A percentile compares a stretch with the other conserved stretches of the same genome.
These are phyloP conservation scores for Ogataea populi-albae DNA, from an alignment of 805 yeast genomes.

Conservation along the genomic window DNA sequence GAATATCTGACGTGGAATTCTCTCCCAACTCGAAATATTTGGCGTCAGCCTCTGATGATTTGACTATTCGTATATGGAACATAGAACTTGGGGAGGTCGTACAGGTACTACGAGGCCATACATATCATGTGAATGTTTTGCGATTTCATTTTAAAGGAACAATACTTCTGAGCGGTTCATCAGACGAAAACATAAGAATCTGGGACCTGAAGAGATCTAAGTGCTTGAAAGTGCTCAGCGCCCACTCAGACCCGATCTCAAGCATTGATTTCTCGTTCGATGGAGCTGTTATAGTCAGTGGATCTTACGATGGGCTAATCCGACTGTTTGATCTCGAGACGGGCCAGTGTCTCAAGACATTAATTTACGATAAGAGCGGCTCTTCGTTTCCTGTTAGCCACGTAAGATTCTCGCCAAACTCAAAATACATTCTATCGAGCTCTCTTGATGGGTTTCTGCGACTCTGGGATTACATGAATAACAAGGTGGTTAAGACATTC, in stretches of 20 bases:
- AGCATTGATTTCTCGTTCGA: slow-evolving; percentile 72
- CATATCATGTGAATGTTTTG: slow-evolving; percentile 76
- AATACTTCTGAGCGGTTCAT: slow-evolving; percentile 73
- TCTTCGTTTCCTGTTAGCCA: slow-evolving; percentile 75
- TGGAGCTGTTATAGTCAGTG: slow-evolving; percentile 79
- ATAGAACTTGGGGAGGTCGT: slow-evolving; percentile 48
- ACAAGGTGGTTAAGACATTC: slow-evolving; percentile 71
- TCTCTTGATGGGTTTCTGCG: slow-evolving; percentile 77
- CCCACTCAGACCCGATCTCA: slow-evolving; percentile 89
- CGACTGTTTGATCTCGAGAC: slow-evolving; percentile 83
- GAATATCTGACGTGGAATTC: slow-evolving; percentile 75
- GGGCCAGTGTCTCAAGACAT: slow-evolving; percentile 89
- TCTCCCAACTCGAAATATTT: slow-evolving; percentile 69
- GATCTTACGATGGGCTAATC: slow-evolving; percentile 87
- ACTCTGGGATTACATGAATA: slow-evolving; percentile 84
- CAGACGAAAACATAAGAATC: slow-evolving; percentile 86
- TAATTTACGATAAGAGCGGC: slow-evolving; percentile 73
- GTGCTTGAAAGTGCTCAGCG: slow-evolving; percentile 75
- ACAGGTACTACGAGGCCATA: slow-evolving; percentile 66
- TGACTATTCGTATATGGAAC: slow-evolving; percentile 73
- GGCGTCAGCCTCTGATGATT: slow-evolving; percentile 87
- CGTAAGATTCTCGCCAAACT: slow-evolving; percentile 76
- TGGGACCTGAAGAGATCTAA: slow-evolving; percentile 82
- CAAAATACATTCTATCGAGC: slow-evolving; percentile 71
- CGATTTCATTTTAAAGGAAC: slow-evolving; percentile 74